phyloP scores from a whole-genome alignment of 139 green algal genomes.

The Coelastrella sp. region DNA sequence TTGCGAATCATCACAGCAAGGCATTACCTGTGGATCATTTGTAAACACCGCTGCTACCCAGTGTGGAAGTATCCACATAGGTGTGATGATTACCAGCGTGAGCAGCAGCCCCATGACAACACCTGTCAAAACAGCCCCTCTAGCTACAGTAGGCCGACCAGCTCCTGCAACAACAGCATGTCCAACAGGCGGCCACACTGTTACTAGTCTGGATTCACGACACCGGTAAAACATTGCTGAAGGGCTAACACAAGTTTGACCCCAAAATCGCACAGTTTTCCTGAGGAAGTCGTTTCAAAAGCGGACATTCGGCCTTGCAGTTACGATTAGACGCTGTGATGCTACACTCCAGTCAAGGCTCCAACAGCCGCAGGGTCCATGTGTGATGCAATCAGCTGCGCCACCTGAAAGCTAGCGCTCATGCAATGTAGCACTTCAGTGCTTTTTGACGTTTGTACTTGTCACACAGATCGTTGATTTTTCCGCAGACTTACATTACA shows the following conservation, averaged over 20 bases:
- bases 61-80: not conserved
- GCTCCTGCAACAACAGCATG: not conserved
- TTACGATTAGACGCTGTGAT: too few relatives aligned
- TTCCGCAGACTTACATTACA: too few relatives aligned
- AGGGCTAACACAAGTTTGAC: not conserved
- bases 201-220: not conserved
- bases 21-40: constrained; percentile 1
- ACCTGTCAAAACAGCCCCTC: not conserved
- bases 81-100: not conserved
- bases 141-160: not conserved
- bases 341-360: too few relatives aligned
- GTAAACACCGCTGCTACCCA: not conserved
- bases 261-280: too few relatives aligned
- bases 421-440: too few relatives aligned
- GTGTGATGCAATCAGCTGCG: too few relatives aligned
- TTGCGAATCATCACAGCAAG: not conserved
- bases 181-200: not conserved
- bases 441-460: too few relatives aligned
- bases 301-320: too few relatives aligned
- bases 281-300: too few relatives aligned
- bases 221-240: not conserved
- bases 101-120: not conserved
- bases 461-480: too few relatives aligned
- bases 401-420: too few relatives aligned
- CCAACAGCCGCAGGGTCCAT: too few relatives aligned